These are phyloP conservation scores for Cyanophora paradoxa DNA, from an alignment of 78 protist species.

Conservation along the genomic window DNA sequence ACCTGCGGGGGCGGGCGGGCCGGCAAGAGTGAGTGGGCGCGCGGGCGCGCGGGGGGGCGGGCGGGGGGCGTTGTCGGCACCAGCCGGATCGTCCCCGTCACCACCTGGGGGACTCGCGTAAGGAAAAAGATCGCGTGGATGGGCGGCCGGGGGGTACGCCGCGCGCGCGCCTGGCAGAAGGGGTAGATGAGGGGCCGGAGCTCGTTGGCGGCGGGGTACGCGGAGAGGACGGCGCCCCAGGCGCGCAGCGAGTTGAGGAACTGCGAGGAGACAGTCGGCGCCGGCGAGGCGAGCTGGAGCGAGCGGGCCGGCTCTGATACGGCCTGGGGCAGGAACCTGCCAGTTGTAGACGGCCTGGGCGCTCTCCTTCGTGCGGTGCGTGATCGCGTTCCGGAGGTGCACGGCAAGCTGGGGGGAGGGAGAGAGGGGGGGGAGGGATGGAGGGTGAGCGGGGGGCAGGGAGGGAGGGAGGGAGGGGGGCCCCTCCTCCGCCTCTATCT, in stretches of 20 bases:
- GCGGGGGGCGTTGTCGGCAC: neutral
- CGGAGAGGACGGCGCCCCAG: constrained; percentile 59
- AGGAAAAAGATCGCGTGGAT: neutral
- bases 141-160: neutral
- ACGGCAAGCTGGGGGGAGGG: constrained; percentile 81
- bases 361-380: neutral
- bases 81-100: neutral
- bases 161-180: constrained; percentile 35
- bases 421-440: too few species aligned
- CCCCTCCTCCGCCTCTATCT: neutral
- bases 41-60: neutral
- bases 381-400: constrained; percentile 63
- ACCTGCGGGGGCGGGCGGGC: constrained; percentile 1
- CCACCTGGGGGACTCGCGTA: neutral
- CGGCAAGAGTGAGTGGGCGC: neutral
- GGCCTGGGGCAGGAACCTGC: neutral
- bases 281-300: neutral
- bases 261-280: constrained; percentile 55
- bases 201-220: constrained; percentile 23
- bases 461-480: too few species aligned
- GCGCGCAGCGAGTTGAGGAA: constrained; percentile 54
- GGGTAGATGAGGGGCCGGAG: constrained; percentile 50
- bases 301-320: neutral
- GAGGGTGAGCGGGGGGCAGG: too few species aligned
- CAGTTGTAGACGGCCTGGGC: neutral